A percentile compares a stretch with the other conserved stretches of the same genome.
Conservation (phyloP, 129 eudicot genomes). For the Kitagawia praeruptora region DNA sequence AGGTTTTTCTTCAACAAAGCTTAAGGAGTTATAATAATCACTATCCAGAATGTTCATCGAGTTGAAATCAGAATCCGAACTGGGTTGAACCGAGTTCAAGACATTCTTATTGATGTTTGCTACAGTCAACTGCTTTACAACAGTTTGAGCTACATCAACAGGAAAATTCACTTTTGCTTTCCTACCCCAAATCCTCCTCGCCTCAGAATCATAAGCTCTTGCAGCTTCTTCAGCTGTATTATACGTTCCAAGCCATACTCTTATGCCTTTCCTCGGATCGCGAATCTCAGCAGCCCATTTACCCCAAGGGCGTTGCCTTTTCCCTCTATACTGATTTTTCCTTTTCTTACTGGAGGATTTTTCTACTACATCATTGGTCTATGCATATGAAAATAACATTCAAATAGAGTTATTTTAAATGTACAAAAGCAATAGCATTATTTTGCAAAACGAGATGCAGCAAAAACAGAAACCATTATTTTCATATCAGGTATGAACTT, state of each 20-base stretch:
- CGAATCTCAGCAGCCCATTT: conserved; percentile 99
- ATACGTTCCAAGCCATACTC: conserved; percentile 94
- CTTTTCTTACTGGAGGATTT: conserved; percentile 62
- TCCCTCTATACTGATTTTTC: conserved; percentile 83
- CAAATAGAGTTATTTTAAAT: too few species aligned
- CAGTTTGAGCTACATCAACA: conserved; percentile 25
- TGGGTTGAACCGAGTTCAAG: conserved; percentile 18
- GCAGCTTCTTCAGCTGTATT: conserved; percentile 99
- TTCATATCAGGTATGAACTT: not conserved
- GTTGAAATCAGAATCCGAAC: conserved; percentile 17
- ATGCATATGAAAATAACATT: conserved; percentile 15
- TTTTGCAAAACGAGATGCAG: too few species aligned
- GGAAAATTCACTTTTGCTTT: conserved; percentile 95
- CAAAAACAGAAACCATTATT: not conserved
- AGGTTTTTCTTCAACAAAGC: conserved; percentile 56
- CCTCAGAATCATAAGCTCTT: conserved; percentile 89
- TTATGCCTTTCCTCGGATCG: conserved; percentile 86
- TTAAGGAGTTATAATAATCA: conserved; percentile 15
- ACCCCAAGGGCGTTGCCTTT: conserved; percentile 97
- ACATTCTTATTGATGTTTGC: conserved; percentile 22
- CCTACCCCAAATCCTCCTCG: conserved; percentile 75
- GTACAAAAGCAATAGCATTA: too few species aligned
- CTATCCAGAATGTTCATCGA: conserved; percentile 14
- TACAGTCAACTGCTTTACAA: conserved; percentile 29
- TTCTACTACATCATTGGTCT: conserved; percentile 34